Percentiles rank a stretch among this genome's conserved stretches.
Conservation (phyloP, 2,329 filamentous ascomycete species). For the Nannizziopsis arthrosporioides region DNA sequence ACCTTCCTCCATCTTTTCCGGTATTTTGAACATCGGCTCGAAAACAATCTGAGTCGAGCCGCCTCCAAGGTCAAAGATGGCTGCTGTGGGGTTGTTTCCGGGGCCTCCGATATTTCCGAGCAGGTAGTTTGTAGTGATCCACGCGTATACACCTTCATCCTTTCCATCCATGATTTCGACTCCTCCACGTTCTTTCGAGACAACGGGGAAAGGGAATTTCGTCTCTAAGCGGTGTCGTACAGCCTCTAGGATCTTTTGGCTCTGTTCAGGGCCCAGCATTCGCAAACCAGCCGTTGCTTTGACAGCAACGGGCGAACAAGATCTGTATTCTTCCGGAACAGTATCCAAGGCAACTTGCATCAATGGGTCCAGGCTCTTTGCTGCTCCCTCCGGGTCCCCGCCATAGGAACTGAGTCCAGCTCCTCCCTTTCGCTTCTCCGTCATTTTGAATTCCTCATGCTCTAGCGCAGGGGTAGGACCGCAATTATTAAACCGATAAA, state of each 20-base stretch:
- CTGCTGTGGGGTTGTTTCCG: constrained; percentile 80
- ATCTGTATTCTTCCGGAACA: constrained; percentile 78
- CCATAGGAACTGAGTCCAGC: constrained; percentile 75
- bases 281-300: constrained; percentile 93
- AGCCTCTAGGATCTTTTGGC: constrained; percentile 70
- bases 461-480: constrained; percentile 90
- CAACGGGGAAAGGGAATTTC: constrained; percentile 86
- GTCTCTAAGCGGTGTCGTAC: constrained; percentile 77
- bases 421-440: constrained; percentile 69
- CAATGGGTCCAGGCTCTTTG: constrained; percentile 75
- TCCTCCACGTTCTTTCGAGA: constrained; percentile 71
- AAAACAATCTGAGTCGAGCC: constrained; percentile 98
- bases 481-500: constrained; percentile 99
- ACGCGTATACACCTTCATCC: constrained; percentile 94
- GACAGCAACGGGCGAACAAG: constrained; percentile 90
- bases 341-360: constrained; percentile 73
- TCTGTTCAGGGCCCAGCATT: constrained; percentile 69
- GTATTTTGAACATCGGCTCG: constrained; percentile 88
- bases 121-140: constrained; percentile 98
- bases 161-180: constrained; percentile 96
- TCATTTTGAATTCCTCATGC: constrained; percentile 86
- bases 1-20: constrained; percentile 70
- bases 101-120: constrained; percentile 93
- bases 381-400: constrained; percentile 73
- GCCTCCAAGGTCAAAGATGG: constrained; percentile 89